Conservation (phyloP, 2,329 filamentous ascomycete species). For the Xylariaceae sp. region DNA sequence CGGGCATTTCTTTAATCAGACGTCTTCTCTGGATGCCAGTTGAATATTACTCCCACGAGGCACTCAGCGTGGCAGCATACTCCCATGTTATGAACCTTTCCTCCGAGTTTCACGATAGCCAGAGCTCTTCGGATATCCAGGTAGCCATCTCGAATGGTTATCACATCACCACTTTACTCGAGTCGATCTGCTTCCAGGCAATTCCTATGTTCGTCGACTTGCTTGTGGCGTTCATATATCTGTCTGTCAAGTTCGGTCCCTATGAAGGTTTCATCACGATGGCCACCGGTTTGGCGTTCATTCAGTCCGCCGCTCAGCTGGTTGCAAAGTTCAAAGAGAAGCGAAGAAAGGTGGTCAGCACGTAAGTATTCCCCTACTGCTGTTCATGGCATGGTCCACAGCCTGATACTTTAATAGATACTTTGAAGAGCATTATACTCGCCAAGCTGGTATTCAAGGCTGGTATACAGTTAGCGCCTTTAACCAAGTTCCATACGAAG, state of each 20-base stretch:
- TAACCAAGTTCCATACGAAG: conserved; percentile 56
- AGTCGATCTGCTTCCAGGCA: conserved; percentile 55
- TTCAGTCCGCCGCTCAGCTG: conserved; percentile 50
- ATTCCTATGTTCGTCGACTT: conserved; percentile 59
- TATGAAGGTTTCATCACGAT: conserved; percentile 61
- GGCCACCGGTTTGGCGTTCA: conserved; percentile 53
- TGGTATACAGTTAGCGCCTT: conserved; percentile 59
- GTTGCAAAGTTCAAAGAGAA: conserved; percentile 47
- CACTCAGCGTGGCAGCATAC: conserved; percentile 52
- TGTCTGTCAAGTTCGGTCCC: conserved; percentile 54
- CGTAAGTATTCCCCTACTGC: conserved; percentile 28
- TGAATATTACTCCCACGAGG: conserved; percentile 53
- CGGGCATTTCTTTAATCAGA: conserved; percentile 50
- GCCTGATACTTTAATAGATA: conserved; percentile 29
- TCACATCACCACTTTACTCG: conserved; percentile 52
- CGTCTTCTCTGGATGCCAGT: conserved; percentile 56
- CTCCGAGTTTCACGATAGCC: conserved; percentile 58
- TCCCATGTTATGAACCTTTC: conserved; percentile 58
- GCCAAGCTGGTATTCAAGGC: conserved; percentile 53
- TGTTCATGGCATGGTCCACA: not conserved
- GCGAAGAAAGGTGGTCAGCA: conserved; percentile 49
- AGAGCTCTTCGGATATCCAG: conserved; percentile 56
- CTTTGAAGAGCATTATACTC: conserved; percentile 53
- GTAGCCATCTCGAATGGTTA: conserved; percentile 53
- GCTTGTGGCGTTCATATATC: conserved; percentile 54